phyloP scores from a whole-genome alignment of 1,284 basidiomycete species.

The Cutaneotrichosporon sp. region DNA sequence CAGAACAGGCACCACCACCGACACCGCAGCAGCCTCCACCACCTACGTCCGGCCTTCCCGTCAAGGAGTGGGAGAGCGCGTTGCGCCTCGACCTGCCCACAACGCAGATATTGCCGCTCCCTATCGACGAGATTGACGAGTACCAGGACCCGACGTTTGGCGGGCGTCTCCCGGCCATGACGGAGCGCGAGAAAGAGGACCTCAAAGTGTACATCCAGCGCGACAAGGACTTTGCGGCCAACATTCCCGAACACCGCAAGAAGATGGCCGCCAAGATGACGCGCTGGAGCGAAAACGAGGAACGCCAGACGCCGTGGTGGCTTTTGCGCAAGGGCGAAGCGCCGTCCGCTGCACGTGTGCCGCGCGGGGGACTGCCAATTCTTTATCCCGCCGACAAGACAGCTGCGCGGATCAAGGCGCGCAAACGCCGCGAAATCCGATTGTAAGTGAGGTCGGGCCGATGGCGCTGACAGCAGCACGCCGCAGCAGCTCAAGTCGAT shows the following conservation, averaged over 20 bases:
- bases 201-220: slow-evolving; percentile 55
- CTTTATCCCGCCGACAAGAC: slow-evolving; percentile 56
- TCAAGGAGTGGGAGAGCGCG: slow-evolving; percentile 42
- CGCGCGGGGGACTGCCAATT: slow-evolving; percentile 59
- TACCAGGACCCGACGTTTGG: slow-evolving; percentile 50
- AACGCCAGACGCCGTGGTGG: slow-evolving; percentile 45
- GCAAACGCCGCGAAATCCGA: slow-evolving; percentile 55
- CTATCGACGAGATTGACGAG: slow-evolving; percentile 50
- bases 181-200: slow-evolving; percentile 50
- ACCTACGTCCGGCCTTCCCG: slow-evolving; percentile 24
- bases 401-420: slow-evolving; percentile 48
- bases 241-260: slow-evolving; percentile 42
- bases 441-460: slow-evolving; percentile 54
- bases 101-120: slow-evolving; percentile 62
- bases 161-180: slow-evolving; percentile 56
- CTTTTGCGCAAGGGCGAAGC: slow-evolving; percentile 36
- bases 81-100: slow-evolving; percentile 58
- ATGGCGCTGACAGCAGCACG: slow-evolving; percentile 18
- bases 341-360: slow-evolving; percentile 2
- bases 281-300: slow-evolving; percentile 51
- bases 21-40: slow-evolving; percentile 39
- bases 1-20: slow-evolving; percentile 10
- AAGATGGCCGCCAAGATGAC: slow-evolving; percentile 32
- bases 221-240: slow-evolving; percentile 51
- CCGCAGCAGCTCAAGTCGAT: slow-evolving; percentile 45